Percentiles rank a stretch among this genome's conserved stretches.
Conservation (phyloP, 768 basidiomycete species). For the Cystobasidium onofrii region DNA sequence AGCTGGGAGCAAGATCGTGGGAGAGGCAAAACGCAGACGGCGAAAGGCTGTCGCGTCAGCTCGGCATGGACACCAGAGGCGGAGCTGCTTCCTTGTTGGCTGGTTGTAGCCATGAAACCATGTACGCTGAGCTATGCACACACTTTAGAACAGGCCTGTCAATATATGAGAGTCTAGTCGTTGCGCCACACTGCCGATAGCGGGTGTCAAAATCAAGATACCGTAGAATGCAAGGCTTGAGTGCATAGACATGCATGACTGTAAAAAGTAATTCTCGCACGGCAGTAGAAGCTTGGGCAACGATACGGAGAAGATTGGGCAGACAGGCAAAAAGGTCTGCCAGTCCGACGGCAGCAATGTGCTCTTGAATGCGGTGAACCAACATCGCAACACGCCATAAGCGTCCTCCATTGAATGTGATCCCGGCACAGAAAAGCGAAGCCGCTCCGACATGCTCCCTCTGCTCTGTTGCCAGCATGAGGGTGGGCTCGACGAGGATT, state of each 20-base stretch:
- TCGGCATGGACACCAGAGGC: too few relatives aligned
- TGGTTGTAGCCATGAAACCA: too few relatives aligned
- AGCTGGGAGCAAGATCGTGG: neutral
- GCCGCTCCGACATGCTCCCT: slow-evolving; percentile 18
- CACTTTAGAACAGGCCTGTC: too few relatives aligned
- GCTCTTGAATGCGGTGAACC: slow-evolving; percentile 22
- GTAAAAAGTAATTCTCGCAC: too few relatives aligned
- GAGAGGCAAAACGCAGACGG: neutral
- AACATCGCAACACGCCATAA: slow-evolving; percentile 15
- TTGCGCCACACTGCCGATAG: too few relatives aligned
- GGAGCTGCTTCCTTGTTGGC: too few relatives aligned
- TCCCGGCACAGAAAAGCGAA: slow-evolving; percentile 25
- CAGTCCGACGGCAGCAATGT: slow-evolving; percentile 13
- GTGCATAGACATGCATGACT: too few relatives aligned
- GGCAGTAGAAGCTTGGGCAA: too few relatives aligned
- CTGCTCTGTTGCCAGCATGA: slow-evolving; percentile 32
- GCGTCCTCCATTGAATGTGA: neutral
- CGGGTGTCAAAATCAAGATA: too few relatives aligned
- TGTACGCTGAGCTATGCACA: neutral
- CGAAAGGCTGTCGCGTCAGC: neutral
- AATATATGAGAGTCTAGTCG: too few relatives aligned
- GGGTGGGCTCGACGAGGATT: neutral
- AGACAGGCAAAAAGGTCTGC: slow-evolving; percentile 27
- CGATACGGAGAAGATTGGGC: too few relatives aligned
- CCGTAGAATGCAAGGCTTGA: too few relatives aligned